A percentile compares a stretch with the other conserved stretches of the same genome.
These are phyloP conservation scores for Diaporthe humulicola DNA, from an alignment of 2,329 filamentous ascomycete species.

Conservation along the genomic window DNA sequence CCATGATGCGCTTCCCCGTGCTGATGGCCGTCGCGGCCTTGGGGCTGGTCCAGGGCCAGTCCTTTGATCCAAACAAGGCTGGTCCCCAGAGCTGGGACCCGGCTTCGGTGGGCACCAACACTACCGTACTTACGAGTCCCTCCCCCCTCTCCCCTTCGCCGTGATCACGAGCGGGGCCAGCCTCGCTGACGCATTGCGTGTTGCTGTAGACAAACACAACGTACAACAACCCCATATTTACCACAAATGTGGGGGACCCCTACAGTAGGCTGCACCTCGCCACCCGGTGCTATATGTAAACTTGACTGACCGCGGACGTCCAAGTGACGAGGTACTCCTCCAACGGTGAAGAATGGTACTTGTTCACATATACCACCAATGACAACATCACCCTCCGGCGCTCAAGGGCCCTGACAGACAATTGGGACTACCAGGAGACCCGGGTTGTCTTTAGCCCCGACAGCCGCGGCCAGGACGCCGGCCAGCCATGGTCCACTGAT, in stretches of 20 bases:
- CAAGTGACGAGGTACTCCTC: slow-evolving; percentile 50
- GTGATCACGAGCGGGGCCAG: background rate
- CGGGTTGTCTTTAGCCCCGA: slow-evolving; percentile 53
- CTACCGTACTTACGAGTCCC: slow-evolving; percentile 42
- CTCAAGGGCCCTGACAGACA: slow-evolving; percentile 53
- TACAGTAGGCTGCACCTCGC: slow-evolving; percentile 43
- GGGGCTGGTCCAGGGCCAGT: slow-evolving; percentile 42
- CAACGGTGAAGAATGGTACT: slow-evolving; percentile 53
- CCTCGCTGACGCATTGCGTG: background rate
- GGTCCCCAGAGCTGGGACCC: slow-evolving; percentile 48
- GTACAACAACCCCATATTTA: slow-evolving; percentile 56
- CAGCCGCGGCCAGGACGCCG: slow-evolving; percentile 41
- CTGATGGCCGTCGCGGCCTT: slow-evolving; percentile 36
- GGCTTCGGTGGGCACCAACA: slow-evolving; percentile 50
- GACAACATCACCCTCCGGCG: slow-evolving; percentile 55
- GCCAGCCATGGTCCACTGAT: slow-evolving; percentile 52
- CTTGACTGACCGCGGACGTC: background rate
- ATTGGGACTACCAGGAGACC: slow-evolving; percentile 55
- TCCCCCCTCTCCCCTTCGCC: background rate
- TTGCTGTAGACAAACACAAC: slow-evolving; percentile 48
- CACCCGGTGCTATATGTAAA: background rate
- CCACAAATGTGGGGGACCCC: slow-evolving; percentile 54
- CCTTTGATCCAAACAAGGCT: slow-evolving; percentile 50
- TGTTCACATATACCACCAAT: slow-evolving; percentile 56
- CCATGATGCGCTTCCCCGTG: slow-evolving; percentile 8